Base-by-base conservation (phyloP, 2,329 filamentous ascomycete genomes). In the Sclerotinia sclerotiorum region DNA sequence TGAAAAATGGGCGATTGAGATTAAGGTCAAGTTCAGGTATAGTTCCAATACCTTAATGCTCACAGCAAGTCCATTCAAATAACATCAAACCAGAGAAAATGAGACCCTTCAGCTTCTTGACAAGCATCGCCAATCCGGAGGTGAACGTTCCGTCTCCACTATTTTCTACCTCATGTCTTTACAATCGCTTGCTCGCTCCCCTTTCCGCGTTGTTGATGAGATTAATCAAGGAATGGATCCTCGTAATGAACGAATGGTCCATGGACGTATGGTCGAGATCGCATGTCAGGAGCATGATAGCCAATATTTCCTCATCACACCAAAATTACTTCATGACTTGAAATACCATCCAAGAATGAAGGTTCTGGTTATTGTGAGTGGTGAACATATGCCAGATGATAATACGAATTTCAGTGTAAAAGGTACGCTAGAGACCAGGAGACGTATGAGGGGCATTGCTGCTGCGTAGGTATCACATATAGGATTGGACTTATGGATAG, bases 211-310 rank as follows among this genome's bases (percentile, higher is more conserved):
- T 62, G 95, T 99, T 69, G 95, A 99, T 80, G 95, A 99, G 82
- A 99, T 99, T 84, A 99, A 99, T 78, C 95, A 99, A 81, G 95
- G 95, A 73, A 99, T 99, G 95, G 95, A 99, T 79, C 95, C 94
- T 55, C 90, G 95, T 75, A 99, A 99, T 80, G 95, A 99, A 81
- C 91, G 95, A 74, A 96, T 97, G 87, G 94, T 99, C 21, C 95
- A 99, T 81, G 93, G 94, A 78, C 92, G 95, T 72, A 96, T 99
- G 91, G 95, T 99, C 11, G 93, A 97, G 76, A 97, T 99, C 77
- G 95, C 95, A 55, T 98, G 95, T 79, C 87, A 88, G 73, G 89
- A 93, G 79, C 88, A 90, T 78, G 88, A 87, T n/a, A 86, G 84
- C 73, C 88, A 91, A 81, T 99, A 99, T 81, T 99, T 99, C 82